Base-by-base conservation (phyloP, 2,329 filamentous ascomycete genomes). In the Colletotrichum gigasporum region DNA sequence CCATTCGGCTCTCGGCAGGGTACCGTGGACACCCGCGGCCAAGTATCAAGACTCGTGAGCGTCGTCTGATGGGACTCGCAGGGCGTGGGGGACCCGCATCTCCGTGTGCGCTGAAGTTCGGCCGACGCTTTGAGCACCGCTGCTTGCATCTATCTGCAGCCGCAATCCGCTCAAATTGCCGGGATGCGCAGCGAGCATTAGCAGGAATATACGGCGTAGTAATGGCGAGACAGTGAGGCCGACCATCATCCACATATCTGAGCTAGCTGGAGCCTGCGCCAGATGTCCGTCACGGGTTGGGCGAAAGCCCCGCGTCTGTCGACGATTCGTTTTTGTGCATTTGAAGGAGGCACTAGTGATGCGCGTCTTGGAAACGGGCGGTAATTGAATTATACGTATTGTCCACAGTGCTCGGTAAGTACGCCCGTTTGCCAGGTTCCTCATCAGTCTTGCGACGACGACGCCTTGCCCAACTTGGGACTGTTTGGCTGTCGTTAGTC, bases 1-100 rank as follows among this genome's bases (percentile, higher is more conserved):
- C 56, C 42, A 45, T 65, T n/a, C 48, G 57, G 61, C 18, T 48
- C 35, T 50, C 48, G 56, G 61, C 56, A 54, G 56, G 48, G 41
- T 48, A 55, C 34, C 48, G 42, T 59, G 61, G 54, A 12, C 52
- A 28, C 26, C 28, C n/a, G 22, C 26, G 20, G 45, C 34, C 26
- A 42, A 39, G 34, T 30, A 50, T 50, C 56, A 39, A 18, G 61
- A 54, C 45, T 54, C 61, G 42, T 34, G 28, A 44, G 39, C 26
- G 48, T 52, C 48, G 34, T 18, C 34, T 39, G 14, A 39, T 18
- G 18, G 48, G 5, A 28, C 12, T 47, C 16, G 28, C 20, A 28
- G 28, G 28, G 45, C n/a, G 24, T 4, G 9, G n/a, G 18, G 16
- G n/a, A 12, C n/a, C 24, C 30, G 34, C 24, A 20, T 39, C n/a